Base-by-base conservation (phyloP, 2,329 filamentous ascomycete genomes). In the Cladosporium cucumerinum region DNA sequence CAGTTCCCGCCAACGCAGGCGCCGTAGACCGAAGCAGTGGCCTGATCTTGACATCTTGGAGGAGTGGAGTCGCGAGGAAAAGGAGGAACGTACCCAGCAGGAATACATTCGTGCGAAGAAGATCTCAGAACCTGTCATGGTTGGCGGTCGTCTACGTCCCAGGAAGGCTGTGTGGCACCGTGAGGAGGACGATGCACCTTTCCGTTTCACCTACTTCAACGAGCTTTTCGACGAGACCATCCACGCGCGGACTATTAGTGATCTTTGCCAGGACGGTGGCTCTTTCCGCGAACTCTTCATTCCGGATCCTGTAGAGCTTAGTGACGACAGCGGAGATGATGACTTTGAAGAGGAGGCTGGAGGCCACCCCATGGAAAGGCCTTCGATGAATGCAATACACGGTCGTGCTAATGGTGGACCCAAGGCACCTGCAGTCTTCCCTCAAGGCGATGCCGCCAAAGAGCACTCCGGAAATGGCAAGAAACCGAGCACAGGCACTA, bases 171-270 rank as follows among this genome's bases (percentile, higher is more conserved):
- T 86, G 16, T 99, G 94, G 94, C 94, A 92, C 75, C 86, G 90
- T 46, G 88, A 91, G 61, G 91, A 95, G 68, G 93, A 97, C 66
- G 94, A 97, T 69, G 87, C 89, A 0, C 95, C 95, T 0, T 98
- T 96, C 76, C 87, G 95, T 28, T 99, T 97, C 76, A 98, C 95
- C 0, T 99, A 99, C 77, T 99, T 99, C 83, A 98, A 98, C 77
- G 95, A 98, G 75, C 92, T 97, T 68, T 92, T 98, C 64, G 90
- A 92, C 72, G 96, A 91, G 76, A 99, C 95, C 0, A 96, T 99
- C 67, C 95, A 99, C 77, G 95, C 93, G 66, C 92, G 96, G 77
- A 95, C 90, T 0, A 97, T 99, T 65, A 96, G 93, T 2, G 95
- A 97, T 75, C 84, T 99, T 23, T 85, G 96, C 10, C 93, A 97